Percentiles rank a stretch among this genome's conserved stretches.
Conservation (phyloP, 257 asterid species). For the Solanum clarkiae region DNA sequence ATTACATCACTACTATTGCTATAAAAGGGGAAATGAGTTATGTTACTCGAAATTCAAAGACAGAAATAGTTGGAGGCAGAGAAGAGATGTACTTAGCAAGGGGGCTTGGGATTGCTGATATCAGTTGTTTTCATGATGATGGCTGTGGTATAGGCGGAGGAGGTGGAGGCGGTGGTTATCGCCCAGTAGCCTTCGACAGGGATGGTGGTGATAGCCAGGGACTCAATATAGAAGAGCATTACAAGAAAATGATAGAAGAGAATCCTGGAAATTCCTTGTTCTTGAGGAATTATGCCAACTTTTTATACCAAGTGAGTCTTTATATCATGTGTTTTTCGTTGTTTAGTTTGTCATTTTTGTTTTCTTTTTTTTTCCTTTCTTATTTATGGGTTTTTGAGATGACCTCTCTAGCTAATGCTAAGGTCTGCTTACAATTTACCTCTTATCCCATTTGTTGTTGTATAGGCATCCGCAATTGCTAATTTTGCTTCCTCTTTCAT, state of each 20-base stretch:
- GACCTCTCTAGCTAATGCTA: too few species aligned
- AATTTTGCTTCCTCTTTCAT: background rate
- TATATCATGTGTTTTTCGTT: too few species aligned
- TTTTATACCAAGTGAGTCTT: slow-evolving; percentile 46
- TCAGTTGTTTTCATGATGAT: slow-evolving; percentile 3
- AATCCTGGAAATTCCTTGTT: slow-evolving; percentile 57
- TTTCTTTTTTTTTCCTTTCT: too few species aligned
- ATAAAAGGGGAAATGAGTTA: slow-evolving; percentile 9
- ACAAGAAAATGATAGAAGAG: slow-evolving; percentile 48
- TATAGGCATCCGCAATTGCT: background rate
- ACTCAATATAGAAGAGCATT: slow-evolving; percentile 44
- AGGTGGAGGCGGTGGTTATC: slow-evolving; percentile 32
- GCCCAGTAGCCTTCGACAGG: slow-evolving; percentile 32
- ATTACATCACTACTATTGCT: background rate
- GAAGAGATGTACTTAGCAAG: slow-evolving; percentile 59
- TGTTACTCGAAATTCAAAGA: background rate
- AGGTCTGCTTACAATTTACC: too few species aligned
- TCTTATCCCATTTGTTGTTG: too few species aligned
- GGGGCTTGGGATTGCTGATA: slow-evolving; percentile 47
- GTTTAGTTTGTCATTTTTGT: too few species aligned
- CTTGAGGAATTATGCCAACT: slow-evolving; percentile 79
- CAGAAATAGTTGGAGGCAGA: slow-evolving; percentile 20
- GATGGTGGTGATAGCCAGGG: slow-evolving; percentile 42
- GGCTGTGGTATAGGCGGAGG: slow-evolving; percentile 17
- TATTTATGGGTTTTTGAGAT: too few species aligned